A percentile compares a stretch with the other conserved stretches of the same genome.
phyloP scores from a whole-genome alignment of 2,329 filamentous ascomycete species.

The Xenosphaeropsis pyriputrescens region DNA sequence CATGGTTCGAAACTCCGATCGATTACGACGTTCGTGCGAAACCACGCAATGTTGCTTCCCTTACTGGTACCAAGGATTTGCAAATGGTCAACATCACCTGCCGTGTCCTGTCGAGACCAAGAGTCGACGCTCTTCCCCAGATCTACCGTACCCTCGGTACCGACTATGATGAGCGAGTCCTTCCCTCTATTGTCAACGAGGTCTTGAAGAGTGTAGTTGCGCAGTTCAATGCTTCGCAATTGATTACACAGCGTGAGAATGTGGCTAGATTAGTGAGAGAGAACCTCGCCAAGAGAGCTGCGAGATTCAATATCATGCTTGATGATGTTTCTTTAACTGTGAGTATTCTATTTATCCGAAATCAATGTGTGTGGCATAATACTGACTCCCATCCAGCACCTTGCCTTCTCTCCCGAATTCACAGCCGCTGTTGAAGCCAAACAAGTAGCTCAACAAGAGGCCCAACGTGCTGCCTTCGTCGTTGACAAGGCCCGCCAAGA shows the following conservation, averaged over 20 bases:
- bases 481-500: constrained; percentile 98
- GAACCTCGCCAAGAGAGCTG: constrained; percentile 79
- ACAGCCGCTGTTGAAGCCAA: constrained; percentile 61
- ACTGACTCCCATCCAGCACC: constrained; percentile 30
- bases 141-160: constrained; percentile 93
- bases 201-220: constrained; percentile 97
- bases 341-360: constrained; percentile 19
- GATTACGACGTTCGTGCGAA: constrained; percentile 97
- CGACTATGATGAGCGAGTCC: constrained; percentile 92
- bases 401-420: constrained; percentile 61
- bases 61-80: constrained; percentile 96
- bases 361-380: background rate
- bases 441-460: constrained; percentile 77
- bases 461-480: constrained; percentile 90
- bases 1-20: constrained; percentile 95
- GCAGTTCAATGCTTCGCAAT: constrained; percentile 95
- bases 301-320: constrained; percentile 91
- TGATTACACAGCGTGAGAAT: constrained; percentile 98
- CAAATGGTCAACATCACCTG: constrained; percentile 99
- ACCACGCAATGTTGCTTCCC: constrained; percentile 88
- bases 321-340: constrained; percentile 96
- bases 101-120: constrained; percentile 88
- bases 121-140: constrained; percentile 78
- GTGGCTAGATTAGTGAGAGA: constrained; percentile 85
- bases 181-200: constrained; percentile 97